Evolutionary conservation across 495 filamentous ascomycete species (phyloP).

Genomic region (Lophiotrema nucula): DNA sequence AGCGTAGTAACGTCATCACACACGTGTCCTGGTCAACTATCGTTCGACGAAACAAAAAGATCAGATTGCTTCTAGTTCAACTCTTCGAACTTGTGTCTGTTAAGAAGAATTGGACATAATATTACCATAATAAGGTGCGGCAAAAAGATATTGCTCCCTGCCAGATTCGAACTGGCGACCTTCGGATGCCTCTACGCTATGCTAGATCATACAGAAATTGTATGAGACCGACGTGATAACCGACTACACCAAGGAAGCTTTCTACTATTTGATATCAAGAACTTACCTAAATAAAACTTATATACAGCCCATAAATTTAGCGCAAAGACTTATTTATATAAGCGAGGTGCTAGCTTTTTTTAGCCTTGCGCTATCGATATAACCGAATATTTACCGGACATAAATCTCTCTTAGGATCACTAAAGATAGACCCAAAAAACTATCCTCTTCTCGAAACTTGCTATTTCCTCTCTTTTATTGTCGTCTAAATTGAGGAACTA

Average conservation of each 20-base stretch:
- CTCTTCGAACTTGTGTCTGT: background rate
- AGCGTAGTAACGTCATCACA: background rate
- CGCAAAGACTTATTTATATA: background rate
- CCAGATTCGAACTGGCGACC: conserved; percentile 21
- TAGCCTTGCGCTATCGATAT: background rate
- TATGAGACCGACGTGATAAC: conserved; percentile 23
- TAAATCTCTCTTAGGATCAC: background rate
- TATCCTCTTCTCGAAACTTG: background rate
- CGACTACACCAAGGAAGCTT: conserved; percentile 23
- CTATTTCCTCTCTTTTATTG: too few relatives aligned
- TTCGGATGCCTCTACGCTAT: conserved; percentile 1
- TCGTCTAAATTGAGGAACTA: too few relatives aligned
- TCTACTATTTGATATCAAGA: background rate
- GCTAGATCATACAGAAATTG: background rate
- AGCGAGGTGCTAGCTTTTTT: background rate
- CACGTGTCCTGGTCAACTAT: background rate
- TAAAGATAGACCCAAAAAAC: background rate
- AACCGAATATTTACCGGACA: background rate
- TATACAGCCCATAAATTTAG: background rate
- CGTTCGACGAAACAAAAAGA: background rate
- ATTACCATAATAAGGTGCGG: background rate
- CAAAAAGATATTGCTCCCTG: conserved; percentile 12
- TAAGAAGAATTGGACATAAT: background rate
- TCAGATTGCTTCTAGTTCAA: background rate
- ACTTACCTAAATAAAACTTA: too few relatives aligned